Evolutionary conservation across 2,329 filamentous ascomycete genomes (phyloP).

Genomic region (Botryotinia calthae): DNA sequence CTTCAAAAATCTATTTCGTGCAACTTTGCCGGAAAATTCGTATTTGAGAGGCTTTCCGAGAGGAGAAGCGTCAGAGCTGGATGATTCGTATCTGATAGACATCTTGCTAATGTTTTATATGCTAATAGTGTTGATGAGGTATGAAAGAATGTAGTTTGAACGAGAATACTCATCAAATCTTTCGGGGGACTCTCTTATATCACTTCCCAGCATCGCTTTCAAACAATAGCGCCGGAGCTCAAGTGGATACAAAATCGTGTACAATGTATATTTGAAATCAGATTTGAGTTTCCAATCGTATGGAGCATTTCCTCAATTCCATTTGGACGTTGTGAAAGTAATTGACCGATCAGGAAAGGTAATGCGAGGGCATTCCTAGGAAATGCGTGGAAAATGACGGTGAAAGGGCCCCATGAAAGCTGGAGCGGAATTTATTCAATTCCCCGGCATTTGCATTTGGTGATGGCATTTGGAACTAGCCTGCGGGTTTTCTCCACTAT

Average conservation of each 20-base stretch:
- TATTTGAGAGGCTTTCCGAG: slow-evolving; percentile 49
- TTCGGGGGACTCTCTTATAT: neutral
- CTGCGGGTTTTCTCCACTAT: slow-evolving; percentile 4
- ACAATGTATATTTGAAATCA: neutral
- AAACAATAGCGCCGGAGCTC: neutral
- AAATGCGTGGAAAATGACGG: neutral
- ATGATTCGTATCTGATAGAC: slow-evolving; percentile 32
- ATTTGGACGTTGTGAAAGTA: neutral
- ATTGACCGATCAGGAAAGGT: neutral
- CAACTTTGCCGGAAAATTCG: slow-evolving; percentile 52
- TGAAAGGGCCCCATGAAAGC: neutral
- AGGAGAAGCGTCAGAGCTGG: slow-evolving; percentile 35
- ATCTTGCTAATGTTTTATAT: slow-evolving; percentile 24
- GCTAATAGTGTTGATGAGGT: neutral
- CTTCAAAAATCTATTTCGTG: slow-evolving; percentile 66
- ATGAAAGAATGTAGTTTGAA: neutral
- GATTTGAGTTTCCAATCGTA: neutral
- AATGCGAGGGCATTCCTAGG: neutral
- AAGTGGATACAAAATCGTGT: neutral
- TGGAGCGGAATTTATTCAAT: neutral
- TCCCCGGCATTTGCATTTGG: slow-evolving; percentile 1
- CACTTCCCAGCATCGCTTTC: neutral
- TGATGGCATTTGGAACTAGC: neutral
- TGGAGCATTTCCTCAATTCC: neutral
- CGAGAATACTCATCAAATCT: no score